Percentiles rank a stretch among this genome's conserved stretches.
Evolutionary conservation across 371 early-diverging fungal genomes (phyloP).

Genomic region (Lichtheimia hyalospora): DNA sequence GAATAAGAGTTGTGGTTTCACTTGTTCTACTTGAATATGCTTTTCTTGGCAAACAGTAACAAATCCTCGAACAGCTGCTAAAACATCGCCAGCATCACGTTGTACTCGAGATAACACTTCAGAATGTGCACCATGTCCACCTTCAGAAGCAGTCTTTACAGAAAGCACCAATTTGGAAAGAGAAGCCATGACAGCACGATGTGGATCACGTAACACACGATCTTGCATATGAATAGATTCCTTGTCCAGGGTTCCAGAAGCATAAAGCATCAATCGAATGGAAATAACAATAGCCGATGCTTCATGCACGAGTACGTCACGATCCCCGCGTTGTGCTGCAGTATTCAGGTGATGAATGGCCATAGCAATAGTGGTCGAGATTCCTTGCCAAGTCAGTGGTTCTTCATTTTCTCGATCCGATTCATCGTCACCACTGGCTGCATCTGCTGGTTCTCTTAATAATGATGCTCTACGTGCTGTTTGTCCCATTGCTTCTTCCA

Average conservation of each 20-base stretch:
- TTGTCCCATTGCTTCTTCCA: background rate
- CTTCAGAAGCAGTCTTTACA: conserved; percentile 77
- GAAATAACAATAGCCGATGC: conserved; percentile 66
- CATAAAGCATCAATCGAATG: conserved; percentile 84
- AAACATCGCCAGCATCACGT: conserved; percentile 60
- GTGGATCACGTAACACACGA: conserved; percentile 63
- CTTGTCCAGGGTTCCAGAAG: conserved; percentile 71
- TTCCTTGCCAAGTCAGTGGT: conserved; percentile 53
- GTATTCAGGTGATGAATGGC: conserved; percentile 65
- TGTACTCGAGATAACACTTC: conserved; percentile 31
- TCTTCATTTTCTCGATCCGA: conserved; percentile 49
- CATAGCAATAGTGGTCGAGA: conserved; percentile 57
- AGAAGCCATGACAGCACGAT: conserved; percentile 76
- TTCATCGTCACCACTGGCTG: conserved; percentile 28
- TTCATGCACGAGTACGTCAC: conserved; percentile 8
- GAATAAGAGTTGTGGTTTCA: conserved; percentile 33
- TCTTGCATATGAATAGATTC: conserved; percentile 65
- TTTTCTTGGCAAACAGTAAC: conserved; percentile 40
- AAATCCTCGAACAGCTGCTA: conserved; percentile 77
- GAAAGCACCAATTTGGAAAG: conserved; percentile 82
- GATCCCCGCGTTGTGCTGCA: conserved; percentile 54
- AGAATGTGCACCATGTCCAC: conserved; percentile 64
- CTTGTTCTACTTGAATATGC: conserved; percentile 28
- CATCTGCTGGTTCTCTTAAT: background rate
- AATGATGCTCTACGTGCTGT: background rate